A percentile compares a stretch with the other conserved stretches of the same genome.
Evolutionary conservation across 306 rosid species (phyloP).

Genomic region (Vicia villosa): DNA sequence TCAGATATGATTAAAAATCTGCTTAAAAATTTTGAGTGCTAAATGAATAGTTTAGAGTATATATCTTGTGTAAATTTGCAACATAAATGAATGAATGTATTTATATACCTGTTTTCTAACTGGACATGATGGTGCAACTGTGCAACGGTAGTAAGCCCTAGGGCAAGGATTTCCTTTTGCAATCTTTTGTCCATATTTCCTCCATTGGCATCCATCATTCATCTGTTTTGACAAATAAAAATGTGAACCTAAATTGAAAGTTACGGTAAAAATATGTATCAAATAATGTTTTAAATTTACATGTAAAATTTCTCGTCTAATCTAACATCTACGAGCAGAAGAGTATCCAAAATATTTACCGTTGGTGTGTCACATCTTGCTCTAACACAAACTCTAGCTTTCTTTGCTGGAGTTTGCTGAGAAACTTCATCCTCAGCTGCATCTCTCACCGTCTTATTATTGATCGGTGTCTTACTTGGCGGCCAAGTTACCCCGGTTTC

Average conservation of each 20-base stretch:
- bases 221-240: constrained; percentile 47
- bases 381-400: constrained; percentile 86
- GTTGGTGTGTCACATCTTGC: constrained; percentile 88
- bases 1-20: neutral
- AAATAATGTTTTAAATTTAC: neutral
- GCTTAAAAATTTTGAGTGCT: neutral
- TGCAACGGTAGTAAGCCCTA: constrained; percentile 96
- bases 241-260: neutral
- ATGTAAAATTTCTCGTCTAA: neutral
- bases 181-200: constrained; percentile 95
- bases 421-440: constrained; percentile 63
- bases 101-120: constrained; percentile 80
- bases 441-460: constrained; percentile 46
- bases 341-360: constrained; percentile 40
- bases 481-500: constrained; percentile 61
- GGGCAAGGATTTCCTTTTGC: constrained; percentile 98
- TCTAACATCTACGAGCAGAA: neutral
- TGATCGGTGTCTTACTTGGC: constrained; percentile 46
- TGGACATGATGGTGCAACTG: constrained; percentile 79
- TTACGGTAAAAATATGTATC: no score
- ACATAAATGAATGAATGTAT: neutral
- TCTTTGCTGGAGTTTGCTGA: constrained; percentile 64
- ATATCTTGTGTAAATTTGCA: neutral
- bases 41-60: neutral
- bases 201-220: constrained; percentile 99